Evolutionary conservation across 2,329 filamentous ascomycete genomes (phyloP).

Genomic region (Nothophaeocryptopus gaeumannii): DNA sequence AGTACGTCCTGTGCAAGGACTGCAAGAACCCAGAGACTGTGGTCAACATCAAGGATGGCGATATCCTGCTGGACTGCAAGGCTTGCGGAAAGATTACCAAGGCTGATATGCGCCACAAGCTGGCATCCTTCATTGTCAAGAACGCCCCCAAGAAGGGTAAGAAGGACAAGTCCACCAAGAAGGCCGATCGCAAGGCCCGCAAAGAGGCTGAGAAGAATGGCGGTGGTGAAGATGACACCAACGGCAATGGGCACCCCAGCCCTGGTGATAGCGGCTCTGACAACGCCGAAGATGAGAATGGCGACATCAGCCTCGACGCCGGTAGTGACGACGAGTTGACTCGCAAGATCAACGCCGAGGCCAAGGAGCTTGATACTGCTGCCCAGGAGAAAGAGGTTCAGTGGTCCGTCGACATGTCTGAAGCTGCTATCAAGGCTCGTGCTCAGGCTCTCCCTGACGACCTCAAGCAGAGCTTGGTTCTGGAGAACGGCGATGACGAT

Average conservation of each 20-base stretch:
- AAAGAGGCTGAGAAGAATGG: slow-evolving; percentile 61
- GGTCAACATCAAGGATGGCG: slow-evolving; percentile 88
- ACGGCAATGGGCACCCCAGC: slow-evolving; percentile 56
- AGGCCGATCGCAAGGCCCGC: slow-evolving; percentile 80
- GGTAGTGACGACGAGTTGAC: slow-evolving; percentile 90
- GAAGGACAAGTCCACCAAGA: slow-evolving; percentile 95
- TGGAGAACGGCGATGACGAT: slow-evolving; percentile 73
- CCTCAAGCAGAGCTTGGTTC: slow-evolving; percentile 72
- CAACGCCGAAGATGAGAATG: slow-evolving; percentile 61
- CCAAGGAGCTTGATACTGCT: slow-evolving; percentile 66
- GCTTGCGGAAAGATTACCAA: slow-evolving; percentile 91
- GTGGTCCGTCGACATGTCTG: slow-evolving; percentile 96
- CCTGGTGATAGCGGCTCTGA: slow-evolving; percentile 66
- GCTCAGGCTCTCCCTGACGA: slow-evolving; percentile 90
- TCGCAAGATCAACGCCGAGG: slow-evolving; percentile 66
- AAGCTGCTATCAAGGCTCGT: slow-evolving; percentile 90
- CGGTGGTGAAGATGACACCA: slow-evolving; percentile 52
- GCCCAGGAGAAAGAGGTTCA: slow-evolving; percentile 75
- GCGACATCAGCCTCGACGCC: slow-evolving; percentile 61
- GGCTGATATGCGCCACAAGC: slow-evolving; percentile 89
- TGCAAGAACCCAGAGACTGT: slow-evolving; percentile 99
- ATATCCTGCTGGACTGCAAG: slow-evolving; percentile 95
- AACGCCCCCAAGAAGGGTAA: slow-evolving; percentile 90
- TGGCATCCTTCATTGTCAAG: slow-evolving; percentile 96
- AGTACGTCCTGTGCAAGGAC: slow-evolving; percentile 98